Conservation (phyloP, 768 basidiomycete species). For the Lactarius sp. region DNA sequence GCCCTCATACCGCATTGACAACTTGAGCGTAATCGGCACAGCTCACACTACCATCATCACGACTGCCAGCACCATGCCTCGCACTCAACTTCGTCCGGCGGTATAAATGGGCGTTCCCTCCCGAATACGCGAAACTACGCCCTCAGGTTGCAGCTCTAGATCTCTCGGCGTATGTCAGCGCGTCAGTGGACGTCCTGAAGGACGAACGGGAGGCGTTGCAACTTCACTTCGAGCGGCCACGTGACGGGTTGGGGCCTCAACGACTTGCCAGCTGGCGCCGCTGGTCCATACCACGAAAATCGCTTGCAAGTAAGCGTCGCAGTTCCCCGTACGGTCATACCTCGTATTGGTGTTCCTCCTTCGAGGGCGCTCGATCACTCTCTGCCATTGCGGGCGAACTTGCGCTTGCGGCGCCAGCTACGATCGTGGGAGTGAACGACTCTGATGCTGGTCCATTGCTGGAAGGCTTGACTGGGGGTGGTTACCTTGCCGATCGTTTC, state of each 20-base stretch:
- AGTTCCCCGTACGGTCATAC: not conserved
- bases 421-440: slow-evolving; percentile 16
- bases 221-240: slow-evolving; percentile 45
- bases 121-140: slow-evolving; percentile 51
- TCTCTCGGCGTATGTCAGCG: slow-evolving; percentile 43
- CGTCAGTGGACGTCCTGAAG: slow-evolving; percentile 23
- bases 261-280: slow-evolving; percentile 37
- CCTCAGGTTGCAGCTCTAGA: slow-evolving; percentile 52
- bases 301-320: slow-evolving; percentile 39
- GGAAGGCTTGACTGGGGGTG: slow-evolving; percentile 26
- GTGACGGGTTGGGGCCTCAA: slow-evolving; percentile 21
- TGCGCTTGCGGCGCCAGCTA: slow-evolving; percentile 18
- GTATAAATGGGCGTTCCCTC: slow-evolving; percentile 74
- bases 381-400: slow-evolving; percentile 24
- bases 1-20: not conserved
- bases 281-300: slow-evolving; percentile 45
- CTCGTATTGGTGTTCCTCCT: not conserved
- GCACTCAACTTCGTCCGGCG: slow-evolving; percentile 56
- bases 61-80: slow-evolving; percentile 46
- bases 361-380: slow-evolving; percentile 38
- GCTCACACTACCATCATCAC: slow-evolving; percentile 46
- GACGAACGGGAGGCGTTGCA: slow-evolving; percentile 37
- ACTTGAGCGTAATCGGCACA: slow-evolving; percentile 25
- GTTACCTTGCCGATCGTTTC: slow-evolving; percentile 30
- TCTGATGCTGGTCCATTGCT: slow-evolving; percentile 13